Evolutionary conservation across 106 monocot genomes (phyloP).

Genomic region (Dendrobium officinale): DNA sequence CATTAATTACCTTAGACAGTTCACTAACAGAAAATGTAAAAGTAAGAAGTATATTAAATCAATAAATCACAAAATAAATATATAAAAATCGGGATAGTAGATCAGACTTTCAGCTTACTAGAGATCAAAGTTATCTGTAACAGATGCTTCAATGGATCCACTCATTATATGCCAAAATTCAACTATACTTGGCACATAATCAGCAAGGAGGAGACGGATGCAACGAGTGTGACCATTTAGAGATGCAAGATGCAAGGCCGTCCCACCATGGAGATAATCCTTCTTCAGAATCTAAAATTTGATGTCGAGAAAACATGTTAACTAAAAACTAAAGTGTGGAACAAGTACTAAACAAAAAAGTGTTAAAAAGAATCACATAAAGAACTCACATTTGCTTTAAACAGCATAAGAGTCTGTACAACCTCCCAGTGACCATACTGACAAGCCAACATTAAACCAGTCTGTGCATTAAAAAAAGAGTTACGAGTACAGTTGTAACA

Average conservation of each 20-base stretch:
- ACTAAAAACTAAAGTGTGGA: background rate
- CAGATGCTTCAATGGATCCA: slow-evolving; percentile 10
- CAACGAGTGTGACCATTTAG: slow-evolving; percentile 64
- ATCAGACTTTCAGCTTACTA: slow-evolving; percentile 28
- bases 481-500: background rate
- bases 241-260: slow-evolving; percentile 81
- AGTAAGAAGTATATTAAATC: background rate
- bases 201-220: slow-evolving; percentile 64
- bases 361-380: background rate
- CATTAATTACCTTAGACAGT: slow-evolving; percentile 47
- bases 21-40: slow-evolving; percentile 24
- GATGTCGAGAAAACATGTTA: background rate
- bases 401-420: slow-evolving; percentile 5
- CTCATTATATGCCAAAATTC: slow-evolving; percentile 47
- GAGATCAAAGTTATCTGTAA: slow-evolving; percentile 36
- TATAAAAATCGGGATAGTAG: background rate
- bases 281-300: slow-evolving; percentile 57
- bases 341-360: background rate
- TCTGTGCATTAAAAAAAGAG: background rate
- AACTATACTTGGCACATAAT: slow-evolving; percentile 57
- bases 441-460: slow-evolving; percentile 9
- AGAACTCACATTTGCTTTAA: slow-evolving; percentile 4
- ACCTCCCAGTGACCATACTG: slow-evolving; percentile 11
- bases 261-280: slow-evolving; percentile 74
- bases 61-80: background rate